A percentile compares a stretch with the other conserved stretches of the same genome.
These are phyloP conservation scores for Colletotrichum viniferum DNA, from an alignment of 2,329 filamentous ascomycete genomes.

Conservation along the genomic window DNA sequence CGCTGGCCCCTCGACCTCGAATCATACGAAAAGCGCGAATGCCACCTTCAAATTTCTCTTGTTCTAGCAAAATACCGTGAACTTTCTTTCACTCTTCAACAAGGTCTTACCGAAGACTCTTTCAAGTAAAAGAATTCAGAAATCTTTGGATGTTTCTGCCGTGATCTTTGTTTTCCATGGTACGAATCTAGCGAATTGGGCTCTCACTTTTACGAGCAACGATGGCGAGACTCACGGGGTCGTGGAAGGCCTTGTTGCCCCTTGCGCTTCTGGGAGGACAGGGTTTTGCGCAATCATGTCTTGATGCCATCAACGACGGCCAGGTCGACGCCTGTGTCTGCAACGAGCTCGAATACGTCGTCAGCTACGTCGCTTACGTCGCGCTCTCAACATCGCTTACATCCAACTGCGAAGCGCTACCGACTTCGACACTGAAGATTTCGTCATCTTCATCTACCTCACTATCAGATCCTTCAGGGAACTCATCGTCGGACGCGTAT, in stretches of 20 bases:
- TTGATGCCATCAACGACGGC: slow-evolving; percentile 7
- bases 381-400: slow-evolving; percentile 12
- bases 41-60: not conserved
- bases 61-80: not conserved
- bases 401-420: not conserved
- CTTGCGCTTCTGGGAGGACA: not conserved
- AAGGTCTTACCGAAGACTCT: not conserved
- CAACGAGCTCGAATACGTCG: slow-evolving; percentile 6
- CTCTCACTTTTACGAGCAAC: not conserved
- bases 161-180: not conserved
- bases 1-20: not conserved
- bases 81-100: not conserved
- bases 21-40: not conserved
- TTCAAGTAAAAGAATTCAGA: not conserved
- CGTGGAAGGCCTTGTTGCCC: not conserved
- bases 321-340: slow-evolving; percentile 10
- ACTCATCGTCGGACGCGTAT: not conserved
- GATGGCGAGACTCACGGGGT: not conserved
- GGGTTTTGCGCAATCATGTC: not conserved
- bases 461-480: not conserved
- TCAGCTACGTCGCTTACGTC: slow-evolving; percentile 17
- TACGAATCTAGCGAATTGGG: not conserved
- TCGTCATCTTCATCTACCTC: not conserved
- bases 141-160: not conserved
- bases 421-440: not conserved